These are phyloP conservation scores for Talaromyces funiculosus DNA, from an alignment of 2,329 filamentous ascomycete species.

Conservation along the genomic window DNA sequence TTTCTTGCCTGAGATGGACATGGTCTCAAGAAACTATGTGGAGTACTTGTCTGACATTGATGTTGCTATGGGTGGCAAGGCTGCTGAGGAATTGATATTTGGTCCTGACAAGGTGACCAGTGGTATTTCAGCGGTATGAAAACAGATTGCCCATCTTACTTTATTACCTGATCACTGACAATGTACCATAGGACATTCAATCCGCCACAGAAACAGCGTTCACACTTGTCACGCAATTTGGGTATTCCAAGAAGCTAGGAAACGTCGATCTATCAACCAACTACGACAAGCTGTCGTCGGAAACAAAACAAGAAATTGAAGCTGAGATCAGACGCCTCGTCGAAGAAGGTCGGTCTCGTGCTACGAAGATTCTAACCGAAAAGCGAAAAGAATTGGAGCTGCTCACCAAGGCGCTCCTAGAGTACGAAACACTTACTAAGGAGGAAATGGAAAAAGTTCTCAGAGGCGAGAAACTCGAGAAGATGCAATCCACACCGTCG, in stretches of 20 bases:
- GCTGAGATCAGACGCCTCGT: conserved; percentile 78
- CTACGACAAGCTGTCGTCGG: conserved; percentile 74
- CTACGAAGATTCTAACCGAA: conserved; percentile 62
- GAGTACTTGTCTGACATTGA: conserved; percentile 79
- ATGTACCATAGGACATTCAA: conserved; percentile 64
- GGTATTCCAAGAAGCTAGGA: conserved; percentile 82
- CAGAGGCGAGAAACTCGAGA: conserved; percentile 73
- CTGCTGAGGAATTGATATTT: conserved; percentile 84
- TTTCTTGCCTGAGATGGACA: conserved; percentile 84
- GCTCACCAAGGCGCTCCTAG: conserved; percentile 79
- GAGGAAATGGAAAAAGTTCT: conserved; percentile 89
- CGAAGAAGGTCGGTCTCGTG: conserved; percentile 72
- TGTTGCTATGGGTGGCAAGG: conserved; percentile 76
- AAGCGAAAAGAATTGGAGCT: conserved; percentile 81
- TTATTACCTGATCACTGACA: not conserved
- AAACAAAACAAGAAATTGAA: conserved; percentile 84
- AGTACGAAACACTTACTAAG: conserved; percentile 88
- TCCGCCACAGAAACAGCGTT: conserved; percentile 77
- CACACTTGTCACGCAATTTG: conserved; percentile 78
- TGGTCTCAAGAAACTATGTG: conserved; percentile 78
- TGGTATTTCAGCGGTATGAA: conserved; percentile 70
- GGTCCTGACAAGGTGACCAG: conserved; percentile 87
- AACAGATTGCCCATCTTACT: not conserved
- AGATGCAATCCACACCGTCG: conserved; percentile 51
- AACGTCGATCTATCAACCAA: conserved; percentile 82